Percentiles rank a stretch among this genome's conserved stretches.
Conservation (phyloP, 2,329 filamentous ascomycete species). For the Phaeosphaeriaceae sp. region DNA sequence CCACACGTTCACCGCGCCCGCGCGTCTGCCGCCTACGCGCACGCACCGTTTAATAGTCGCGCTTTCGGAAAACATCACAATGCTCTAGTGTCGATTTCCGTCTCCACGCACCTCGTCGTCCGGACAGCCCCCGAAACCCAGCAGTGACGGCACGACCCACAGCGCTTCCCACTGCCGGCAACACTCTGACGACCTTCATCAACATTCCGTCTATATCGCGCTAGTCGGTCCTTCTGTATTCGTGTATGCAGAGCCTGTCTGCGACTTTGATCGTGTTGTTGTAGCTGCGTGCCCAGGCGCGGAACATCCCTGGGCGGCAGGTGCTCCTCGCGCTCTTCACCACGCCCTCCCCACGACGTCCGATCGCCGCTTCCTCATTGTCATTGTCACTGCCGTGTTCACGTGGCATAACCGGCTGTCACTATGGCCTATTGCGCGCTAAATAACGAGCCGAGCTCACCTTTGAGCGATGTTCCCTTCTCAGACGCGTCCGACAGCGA, state of each 20-base stretch:
- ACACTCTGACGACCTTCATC: slow-evolving; percentile 9
- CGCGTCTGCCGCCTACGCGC: slow-evolving; percentile 33
- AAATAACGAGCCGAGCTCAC: slow-evolving; percentile 43
- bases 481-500: slow-evolving; percentile 48
- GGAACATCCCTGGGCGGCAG: slow-evolving; percentile 13
- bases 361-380: slow-evolving; percentile 18
- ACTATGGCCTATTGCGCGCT: slow-evolving; percentile 37
- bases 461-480: slow-evolving; percentile 49
- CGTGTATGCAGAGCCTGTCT: slow-evolving; percentile 5
- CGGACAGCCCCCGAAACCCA: slow-evolving; percentile 10
- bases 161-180: slow-evolving; percentile 5
- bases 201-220: slow-evolving; percentile 2
- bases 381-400: slow-evolving; percentile 8
- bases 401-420: slow-evolving; percentile 13
- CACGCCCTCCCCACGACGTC: slow-evolving; percentile 14
- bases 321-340: slow-evolving; percentile 11
- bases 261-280: slow-evolving; percentile 3
- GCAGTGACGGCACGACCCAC: slow-evolving; percentile 30
- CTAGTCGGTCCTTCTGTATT: not conserved
- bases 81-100: slow-evolving; percentile 28
- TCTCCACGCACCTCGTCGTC: slow-evolving; percentile 23
- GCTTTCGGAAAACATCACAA: slow-evolving; percentile 22
- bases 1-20: slow-evolving; percentile 23
- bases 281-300: slow-evolving; percentile 7
- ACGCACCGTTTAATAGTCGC: slow-evolving; percentile 19